A percentile compares a stretch with the other conserved stretches of the same genome.
These are phyloP conservation scores for Coelastrella sp. DNA, from an alignment of 139 green algal species.

Conservation along the genomic window DNA sequence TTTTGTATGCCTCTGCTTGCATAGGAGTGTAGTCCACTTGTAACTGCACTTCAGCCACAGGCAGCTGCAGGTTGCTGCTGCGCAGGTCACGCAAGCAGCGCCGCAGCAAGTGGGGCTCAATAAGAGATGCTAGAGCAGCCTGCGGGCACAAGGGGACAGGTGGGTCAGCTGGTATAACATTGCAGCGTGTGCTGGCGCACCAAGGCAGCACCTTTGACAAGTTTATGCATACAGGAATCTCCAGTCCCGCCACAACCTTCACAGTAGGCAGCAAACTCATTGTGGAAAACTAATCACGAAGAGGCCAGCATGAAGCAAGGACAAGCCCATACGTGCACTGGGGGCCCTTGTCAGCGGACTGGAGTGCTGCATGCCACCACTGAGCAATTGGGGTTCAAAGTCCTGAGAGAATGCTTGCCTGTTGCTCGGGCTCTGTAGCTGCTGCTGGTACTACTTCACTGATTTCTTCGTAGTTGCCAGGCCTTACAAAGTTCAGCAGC, in stretches of 20 bases:
- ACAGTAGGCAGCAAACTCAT: too few relatives aligned
- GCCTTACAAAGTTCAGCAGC: constrained; percentile 30
- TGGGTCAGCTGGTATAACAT: not conserved
- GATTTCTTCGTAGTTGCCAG: constrained; percentile 13
- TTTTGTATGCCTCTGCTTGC: constrained; percentile 56
- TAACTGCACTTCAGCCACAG: constrained; percentile 50
- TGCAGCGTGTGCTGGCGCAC: not conserved
- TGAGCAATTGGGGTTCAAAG: not conserved
- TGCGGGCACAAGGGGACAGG: not conserved
- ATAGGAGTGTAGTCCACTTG: constrained; percentile 58
- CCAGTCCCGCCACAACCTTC: too few relatives aligned
- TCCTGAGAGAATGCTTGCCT: not conserved
- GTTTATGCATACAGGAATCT: too few relatives aligned
- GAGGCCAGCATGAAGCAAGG: too few relatives aligned
- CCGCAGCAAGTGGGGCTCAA: constrained; percentile 44
- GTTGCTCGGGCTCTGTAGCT: constrained; percentile 22
- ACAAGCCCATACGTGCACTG: too few relatives aligned
- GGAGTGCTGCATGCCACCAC: not conserved
- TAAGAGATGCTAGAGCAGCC: constrained; percentile 22
- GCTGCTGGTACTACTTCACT: not conserved
- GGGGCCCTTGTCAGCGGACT: not conserved
- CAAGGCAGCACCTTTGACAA: too few relatives aligned
- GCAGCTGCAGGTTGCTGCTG: not conserved
- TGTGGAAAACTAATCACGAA: too few relatives aligned
- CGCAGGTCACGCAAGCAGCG: constrained; percentile 38